Conservation (phyloP, 2,329 filamentous ascomycete genomes). For the Apiospora rasikravindrae region DNA sequence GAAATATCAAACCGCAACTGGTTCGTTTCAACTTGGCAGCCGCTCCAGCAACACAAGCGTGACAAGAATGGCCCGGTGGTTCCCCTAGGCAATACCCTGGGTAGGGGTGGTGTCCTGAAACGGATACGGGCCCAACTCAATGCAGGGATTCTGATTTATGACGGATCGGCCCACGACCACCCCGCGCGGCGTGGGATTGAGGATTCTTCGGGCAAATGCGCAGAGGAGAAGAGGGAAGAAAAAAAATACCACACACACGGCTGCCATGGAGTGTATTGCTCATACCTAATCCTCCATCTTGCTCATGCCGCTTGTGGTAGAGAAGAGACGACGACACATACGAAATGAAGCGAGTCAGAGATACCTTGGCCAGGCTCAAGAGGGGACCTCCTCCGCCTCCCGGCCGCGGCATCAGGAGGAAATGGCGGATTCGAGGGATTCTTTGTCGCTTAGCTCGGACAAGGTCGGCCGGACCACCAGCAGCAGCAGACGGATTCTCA, state of each 20-base stretch:
- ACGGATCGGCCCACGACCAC: slow-evolving; percentile 17
- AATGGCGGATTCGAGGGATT: slow-evolving; percentile 7
- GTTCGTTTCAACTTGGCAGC: slow-evolving; percentile 17
- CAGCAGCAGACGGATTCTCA: neutral
- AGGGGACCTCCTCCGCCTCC: neutral
- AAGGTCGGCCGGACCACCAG: neutral
- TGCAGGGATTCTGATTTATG: slow-evolving; percentile 17
- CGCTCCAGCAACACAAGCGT: neutral
- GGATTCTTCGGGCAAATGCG: slow-evolving; percentile 7
- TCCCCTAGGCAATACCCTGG: slow-evolving; percentile 11
- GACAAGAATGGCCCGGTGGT: slow-evolving; percentile 5
- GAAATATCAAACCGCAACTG: slow-evolving; percentile 14
- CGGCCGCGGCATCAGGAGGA: neutral
- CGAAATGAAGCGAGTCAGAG: slow-evolving; percentile 19
- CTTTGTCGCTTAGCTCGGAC: neutral
- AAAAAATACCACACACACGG: neutral
- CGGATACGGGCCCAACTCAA: slow-evolving; percentile 13
- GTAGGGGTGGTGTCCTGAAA: slow-evolving; percentile 15
- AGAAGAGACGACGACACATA: neutral
- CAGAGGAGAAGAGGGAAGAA: neutral
- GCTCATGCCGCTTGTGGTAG: neutral
- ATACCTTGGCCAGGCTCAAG: slow-evolving; percentile 19
- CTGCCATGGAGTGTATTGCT: neutral
- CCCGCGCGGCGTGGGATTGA: slow-evolving; percentile 16
- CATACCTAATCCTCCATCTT: neutral